Base-by-base conservation (phyloP, 257 asterid species). In the Misopates orontium region DNA sequence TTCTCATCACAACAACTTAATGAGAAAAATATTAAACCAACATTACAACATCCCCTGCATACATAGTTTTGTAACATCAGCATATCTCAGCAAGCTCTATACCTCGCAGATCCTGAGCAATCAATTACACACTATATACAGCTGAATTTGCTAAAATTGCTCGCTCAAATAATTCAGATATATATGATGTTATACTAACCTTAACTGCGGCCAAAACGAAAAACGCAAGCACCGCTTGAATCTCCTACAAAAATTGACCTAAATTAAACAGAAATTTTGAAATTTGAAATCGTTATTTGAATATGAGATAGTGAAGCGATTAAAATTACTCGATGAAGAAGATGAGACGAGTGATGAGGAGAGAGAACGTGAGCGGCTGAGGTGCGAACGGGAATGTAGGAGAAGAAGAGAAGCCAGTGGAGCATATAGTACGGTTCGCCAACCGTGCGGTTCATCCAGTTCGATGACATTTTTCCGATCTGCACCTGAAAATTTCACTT, bases 361-460 rank as follows among this genome's bases (percentile, higher is more conserved):
- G 88, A 71, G 60, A 90, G 80, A 53, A 84, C 74, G 18, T 70
- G 47, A 47, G 76, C 71, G 17, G 94, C 97, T 64, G 97, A 79
- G 71, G 76, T 79, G 21, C 95, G 96, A 24, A 88, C 24, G 0
- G 96, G 95, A 50, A 94, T 82, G 90, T 90, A 90, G 56, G 92
- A 80, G 83, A 94, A 94, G 81, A 90, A 86, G 11, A 75, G 67
- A 1, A 93, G 71, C 28, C 80, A 62, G 73, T 93, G 96, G 70
- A 88, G 80, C 56, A 88, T 62, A 73, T 79, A 93, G 58, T 84
- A 87, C 11, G 96, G 95, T 71, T 93, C 96, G 9, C 95, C 82
- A 70, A 81, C 70, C 73, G 81, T 71, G 49, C 79, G 82, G 75
- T 77, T 79, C 80, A 81, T 71, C 78, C 79, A 81, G 76, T 72